phyloP scores from a whole-genome alignment of 805 yeast genomes.

The Cyberlindnera sargentensis region DNA sequence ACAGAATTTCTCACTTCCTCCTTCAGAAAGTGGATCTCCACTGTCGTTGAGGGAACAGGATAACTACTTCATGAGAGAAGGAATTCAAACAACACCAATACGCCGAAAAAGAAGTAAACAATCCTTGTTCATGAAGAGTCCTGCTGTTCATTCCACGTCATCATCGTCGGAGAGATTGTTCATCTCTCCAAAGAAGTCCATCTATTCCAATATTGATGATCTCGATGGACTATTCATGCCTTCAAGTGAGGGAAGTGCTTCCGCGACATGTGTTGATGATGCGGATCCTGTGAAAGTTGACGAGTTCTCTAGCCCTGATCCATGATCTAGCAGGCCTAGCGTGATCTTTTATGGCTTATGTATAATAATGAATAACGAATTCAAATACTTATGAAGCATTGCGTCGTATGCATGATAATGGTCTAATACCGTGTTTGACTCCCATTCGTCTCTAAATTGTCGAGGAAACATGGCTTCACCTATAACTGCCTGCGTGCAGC shows the following conservation, averaged over 20 bases:
- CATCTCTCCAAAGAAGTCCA: constrained; percentile 6
- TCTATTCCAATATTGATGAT: constrained; percentile 15
- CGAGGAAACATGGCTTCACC: too few relatives aligned
- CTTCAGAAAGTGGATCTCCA: constrained; percentile 17
- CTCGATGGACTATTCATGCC: constrained; percentile 17
- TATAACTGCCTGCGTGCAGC: too few relatives aligned
- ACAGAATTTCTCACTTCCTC: constrained; percentile 8
- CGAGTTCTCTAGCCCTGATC: constrained; percentile 1
- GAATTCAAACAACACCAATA: not conserved
- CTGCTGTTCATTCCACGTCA: constrained; percentile 4
- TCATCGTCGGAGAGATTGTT: constrained; percentile 11
- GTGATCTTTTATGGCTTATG: too few relatives aligned
- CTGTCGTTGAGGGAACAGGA: constrained; percentile 3
- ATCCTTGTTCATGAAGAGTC: not conserved
- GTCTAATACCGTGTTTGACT: too few relatives aligned
- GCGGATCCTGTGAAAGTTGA: constrained; percentile 17
- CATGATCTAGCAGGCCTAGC: too few relatives aligned
- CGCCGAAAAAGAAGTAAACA: not conserved
- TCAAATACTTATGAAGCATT: too few relatives aligned
- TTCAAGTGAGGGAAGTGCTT: not conserved
- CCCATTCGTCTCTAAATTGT: too few relatives aligned
- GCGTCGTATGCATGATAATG: too few relatives aligned
- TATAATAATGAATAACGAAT: too few relatives aligned
- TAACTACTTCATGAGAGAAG: constrained; percentile 6
- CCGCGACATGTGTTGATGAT: not conserved